A percentile compares a stretch with the other conserved stretches of the same genome.
These are phyloP conservation scores for Podospora anserina DNA, from an alignment of 495 filamentous ascomycete genomes.

Conservation along the genomic window DNA sequence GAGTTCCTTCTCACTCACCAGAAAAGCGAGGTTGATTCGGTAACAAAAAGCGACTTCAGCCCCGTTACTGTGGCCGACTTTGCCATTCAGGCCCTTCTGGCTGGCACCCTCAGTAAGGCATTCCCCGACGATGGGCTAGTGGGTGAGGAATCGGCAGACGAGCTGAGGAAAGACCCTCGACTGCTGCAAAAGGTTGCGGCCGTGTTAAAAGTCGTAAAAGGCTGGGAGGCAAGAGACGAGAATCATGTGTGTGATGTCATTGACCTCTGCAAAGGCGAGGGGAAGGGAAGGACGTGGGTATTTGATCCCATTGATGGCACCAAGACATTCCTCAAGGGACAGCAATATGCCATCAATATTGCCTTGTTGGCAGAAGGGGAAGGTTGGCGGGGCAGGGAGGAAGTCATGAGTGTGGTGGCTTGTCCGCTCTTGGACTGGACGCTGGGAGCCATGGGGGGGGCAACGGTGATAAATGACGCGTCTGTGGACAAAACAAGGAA, in stretches of 20 bases:
- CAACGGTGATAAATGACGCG: conserved; percentile 34
- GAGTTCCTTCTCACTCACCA: neutral
- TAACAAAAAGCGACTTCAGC: conserved; percentile 55
- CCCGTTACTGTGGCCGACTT: conserved; percentile 69
- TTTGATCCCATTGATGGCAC: conserved; percentile 74
- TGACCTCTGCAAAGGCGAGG: conserved; percentile 46
- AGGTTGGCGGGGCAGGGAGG: conserved; percentile 10
- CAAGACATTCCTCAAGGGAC: conserved; percentile 57
- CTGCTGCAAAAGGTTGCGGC: conserved; percentile 55
- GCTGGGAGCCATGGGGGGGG: conserved; percentile 31
- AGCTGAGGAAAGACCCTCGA: conserved; percentile 47
- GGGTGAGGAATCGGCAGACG: conserved; percentile 59
- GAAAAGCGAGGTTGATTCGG: neutral
- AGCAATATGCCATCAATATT: conserved; percentile 58
- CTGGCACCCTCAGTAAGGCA: conserved; percentile 48
- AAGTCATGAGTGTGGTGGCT: conserved; percentile 49
- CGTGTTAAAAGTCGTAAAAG: conserved; percentile 24
- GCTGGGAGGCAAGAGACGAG: conserved; percentile 17
- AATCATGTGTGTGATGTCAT: conserved; percentile 36
- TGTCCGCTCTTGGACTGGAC: conserved; percentile 51
- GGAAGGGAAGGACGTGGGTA: conserved; percentile 52
- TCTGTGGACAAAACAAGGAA: conserved; percentile 49
- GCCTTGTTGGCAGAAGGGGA: conserved; percentile 37
- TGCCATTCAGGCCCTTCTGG: conserved; percentile 62
- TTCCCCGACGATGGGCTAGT: conserved; percentile 60